Evolutionary conservation across 768 basidiomycete species (phyloP).

Genomic region (Boletus eberwhitei): DNA sequence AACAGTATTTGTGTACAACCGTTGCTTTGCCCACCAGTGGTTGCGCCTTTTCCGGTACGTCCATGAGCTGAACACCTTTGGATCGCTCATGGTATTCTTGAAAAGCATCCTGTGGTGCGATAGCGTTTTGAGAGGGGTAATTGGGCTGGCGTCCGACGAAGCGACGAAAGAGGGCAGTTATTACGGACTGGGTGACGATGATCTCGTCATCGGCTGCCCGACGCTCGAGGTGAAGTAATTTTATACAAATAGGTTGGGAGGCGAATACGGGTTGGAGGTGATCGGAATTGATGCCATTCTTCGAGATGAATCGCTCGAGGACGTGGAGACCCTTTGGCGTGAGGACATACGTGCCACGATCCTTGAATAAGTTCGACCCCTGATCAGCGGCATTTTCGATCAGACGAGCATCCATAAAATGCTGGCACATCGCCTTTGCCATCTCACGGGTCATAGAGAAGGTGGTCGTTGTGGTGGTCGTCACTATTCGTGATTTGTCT

Average conservation of each 20-base stretch:
- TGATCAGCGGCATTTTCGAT: conserved; percentile 97
- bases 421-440: conserved; percentile 99
- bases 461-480: conserved; percentile 98
- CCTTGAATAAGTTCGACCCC: conserved; percentile 88
- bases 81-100: conserved; percentile 77
- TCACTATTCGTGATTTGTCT: conserved; percentile 96
- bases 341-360: conserved; percentile 91
- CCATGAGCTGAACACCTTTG: conserved; percentile 68
- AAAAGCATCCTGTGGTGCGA: conserved; percentile 55
- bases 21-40: conserved; percentile 47
- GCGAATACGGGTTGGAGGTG: conserved; percentile 87
- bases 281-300: conserved; percentile 97
- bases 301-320: conserved; percentile 98
- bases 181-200: conserved; percentile 89
- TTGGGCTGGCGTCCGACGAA: conserved; percentile 89
- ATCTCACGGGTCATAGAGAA: conserved; percentile 99
- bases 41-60: conserved; percentile 64
- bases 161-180: conserved; percentile 94
- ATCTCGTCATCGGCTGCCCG: conserved; percentile 94
- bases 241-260: conserved; percentile 94
- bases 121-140: conserved; percentile 48
- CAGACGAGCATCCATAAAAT: conserved; percentile 98
- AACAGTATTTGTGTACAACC: conserved; percentile 63
- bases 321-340: conserved; percentile 98
- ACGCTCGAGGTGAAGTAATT: conserved; percentile 94